Percentiles rank a stretch among this genome's conserved stretches.
Conservation (phyloP, 805 yeast species). For the Torulaspora franciscae region DNA sequence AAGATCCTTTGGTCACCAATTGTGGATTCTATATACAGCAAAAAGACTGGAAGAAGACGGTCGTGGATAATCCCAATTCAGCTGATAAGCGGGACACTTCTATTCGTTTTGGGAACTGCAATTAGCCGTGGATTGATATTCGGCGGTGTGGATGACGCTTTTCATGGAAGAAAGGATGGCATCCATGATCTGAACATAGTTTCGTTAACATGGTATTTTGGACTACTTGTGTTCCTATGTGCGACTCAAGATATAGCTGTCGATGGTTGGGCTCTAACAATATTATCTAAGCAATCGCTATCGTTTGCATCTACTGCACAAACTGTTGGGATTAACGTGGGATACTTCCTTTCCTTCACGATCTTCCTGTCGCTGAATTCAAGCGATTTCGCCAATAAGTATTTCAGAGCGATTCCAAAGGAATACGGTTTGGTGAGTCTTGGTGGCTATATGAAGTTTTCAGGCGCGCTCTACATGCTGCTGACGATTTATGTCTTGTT, state of each 20-base stretch:
- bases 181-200: conserved; percentile 18
- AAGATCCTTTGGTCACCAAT: conserved; percentile 94
- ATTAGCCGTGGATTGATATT: conserved; percentile 44
- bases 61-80: conserved; percentile 96
- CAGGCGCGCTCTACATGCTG: conserved; percentile 67
- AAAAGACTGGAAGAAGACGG: conserved; percentile 70
- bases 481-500: conserved; percentile 59
- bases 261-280: conserved; percentile 97
- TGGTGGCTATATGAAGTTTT: conserved; percentile 67
- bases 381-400: conserved; percentile 86
- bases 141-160: conserved; percentile 37
- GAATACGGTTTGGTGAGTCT: conserved; percentile 65
- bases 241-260: conserved; percentile 99
- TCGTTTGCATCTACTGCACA: conserved; percentile 97
- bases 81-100: conserved; percentile 62
- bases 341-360: conserved; percentile 88
- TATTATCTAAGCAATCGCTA: conserved; percentile 68
- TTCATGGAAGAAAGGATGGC: conserved; percentile 16
- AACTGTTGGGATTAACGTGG: conserved; percentile 89
- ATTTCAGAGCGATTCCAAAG: conserved; percentile 56
- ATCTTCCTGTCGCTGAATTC: conserved; percentile 87
- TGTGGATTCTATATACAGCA: conserved; percentile 78
- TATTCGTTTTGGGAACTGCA: conserved; percentile 55
- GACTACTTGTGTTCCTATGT: conserved; percentile 75
- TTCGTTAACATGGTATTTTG: conserved; percentile 64